Evolutionary conservation across 805 yeast species (phyloP).

Genomic region (Ogataea zsoltii): DNA sequence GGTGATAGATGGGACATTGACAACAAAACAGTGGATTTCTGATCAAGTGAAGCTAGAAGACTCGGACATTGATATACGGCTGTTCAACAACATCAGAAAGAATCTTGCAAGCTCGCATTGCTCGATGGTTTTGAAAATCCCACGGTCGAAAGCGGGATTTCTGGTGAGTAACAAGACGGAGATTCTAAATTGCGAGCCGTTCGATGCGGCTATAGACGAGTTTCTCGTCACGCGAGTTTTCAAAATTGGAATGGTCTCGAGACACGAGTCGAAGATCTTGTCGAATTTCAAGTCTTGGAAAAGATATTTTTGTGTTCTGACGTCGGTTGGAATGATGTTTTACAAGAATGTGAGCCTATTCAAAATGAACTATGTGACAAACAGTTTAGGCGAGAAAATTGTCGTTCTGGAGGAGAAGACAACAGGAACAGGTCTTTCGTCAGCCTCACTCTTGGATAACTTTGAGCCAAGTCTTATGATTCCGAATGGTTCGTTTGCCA

Average conservation of each 20-base stretch:
- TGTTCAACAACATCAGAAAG: conserved; percentile 16
- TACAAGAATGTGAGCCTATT: conserved; percentile 42
- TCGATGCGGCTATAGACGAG: conserved; percentile 20
- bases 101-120: conserved; percentile 20
- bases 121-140: conserved; percentile 27
- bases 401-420: conserved; percentile 32
- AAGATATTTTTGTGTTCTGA: conserved; percentile 47
- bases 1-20: background rate
- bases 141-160: conserved; percentile 28
- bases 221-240: conserved; percentile 36
- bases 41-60: conserved; percentile 12
- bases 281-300: conserved; percentile 40
- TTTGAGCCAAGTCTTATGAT: conserved; percentile 29
- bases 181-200: conserved; percentile 10
- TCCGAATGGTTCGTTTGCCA: conserved; percentile 31
- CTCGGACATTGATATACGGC: conserved; percentile 18
- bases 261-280: conserved; percentile 39
- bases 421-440: conserved; percentile 13
- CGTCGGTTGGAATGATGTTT: conserved; percentile 49
- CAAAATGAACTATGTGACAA: conserved; percentile 29
- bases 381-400: conserved; percentile 16
- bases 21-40: conserved; percentile 12
- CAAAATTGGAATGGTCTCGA: conserved; percentile 41
- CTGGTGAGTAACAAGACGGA: conserved; percentile 21
- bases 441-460: conserved; percentile 23